Conservation (phyloP, 352 stramenopile genomes). For the Phytophthora sansomeana region DNA sequence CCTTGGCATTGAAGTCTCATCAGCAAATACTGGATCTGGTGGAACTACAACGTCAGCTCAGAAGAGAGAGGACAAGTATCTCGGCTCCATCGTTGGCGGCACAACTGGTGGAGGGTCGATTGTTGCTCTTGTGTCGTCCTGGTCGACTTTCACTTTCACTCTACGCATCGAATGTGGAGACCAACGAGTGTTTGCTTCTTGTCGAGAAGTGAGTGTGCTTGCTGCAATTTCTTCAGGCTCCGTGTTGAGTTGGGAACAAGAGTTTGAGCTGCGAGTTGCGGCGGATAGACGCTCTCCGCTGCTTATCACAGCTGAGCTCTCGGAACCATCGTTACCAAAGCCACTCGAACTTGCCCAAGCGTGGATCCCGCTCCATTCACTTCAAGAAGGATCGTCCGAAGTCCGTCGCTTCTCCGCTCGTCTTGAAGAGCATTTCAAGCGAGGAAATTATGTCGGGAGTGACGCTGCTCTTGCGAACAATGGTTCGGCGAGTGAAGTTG, state of each 20-base stretch:
- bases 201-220: conserved; percentile 52
- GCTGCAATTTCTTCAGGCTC: conserved; percentile 38
- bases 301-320: conserved; percentile 58
- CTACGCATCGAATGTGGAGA: conserved; percentile 57
- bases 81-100: conserved; percentile 7
- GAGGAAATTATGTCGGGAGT: conserved; percentile 28
- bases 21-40: not conserved
- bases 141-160: conserved; percentile 54
- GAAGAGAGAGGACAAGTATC: conserved; percentile 43
- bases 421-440: conserved; percentile 68
- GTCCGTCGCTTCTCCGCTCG: conserved; percentile 29
- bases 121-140: conserved; percentile 15
- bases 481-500: conserved; percentile 44
- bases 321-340: conserved; percentile 41
- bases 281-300: conserved; percentile 36
- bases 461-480: not conserved
- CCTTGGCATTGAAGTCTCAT: conserved; percentile 21
- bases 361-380: conserved; percentile 39
- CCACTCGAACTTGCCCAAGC: conserved; percentile 56
- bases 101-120: conserved; percentile 18
- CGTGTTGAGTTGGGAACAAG: conserved; percentile 66
- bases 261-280: conserved; percentile 66
- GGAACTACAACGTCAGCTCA: conserved; percentile 5
- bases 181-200: conserved; percentile 53
- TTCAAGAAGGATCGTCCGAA: conserved; percentile 49